Percentiles rank a stretch among this genome's conserved stretches.
phyloP scores from a whole-genome alignment of 257 asterid genomes.

The Fraxinus americana region DNA sequence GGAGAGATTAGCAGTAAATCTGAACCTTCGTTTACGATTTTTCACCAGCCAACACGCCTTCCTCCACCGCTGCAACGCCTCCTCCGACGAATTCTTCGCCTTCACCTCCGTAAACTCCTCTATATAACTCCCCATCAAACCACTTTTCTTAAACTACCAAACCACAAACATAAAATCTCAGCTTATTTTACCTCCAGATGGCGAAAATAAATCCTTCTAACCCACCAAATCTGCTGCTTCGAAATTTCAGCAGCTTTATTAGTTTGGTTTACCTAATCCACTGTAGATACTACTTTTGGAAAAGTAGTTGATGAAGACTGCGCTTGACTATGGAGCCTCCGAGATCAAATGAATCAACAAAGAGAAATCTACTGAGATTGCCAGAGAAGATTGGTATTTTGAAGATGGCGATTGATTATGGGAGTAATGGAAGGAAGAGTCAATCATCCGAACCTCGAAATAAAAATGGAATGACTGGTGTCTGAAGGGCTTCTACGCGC shows the following conservation, averaged over 20 bases:
- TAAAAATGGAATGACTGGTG: no score
- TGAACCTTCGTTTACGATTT: slow-evolving; percentile 75
- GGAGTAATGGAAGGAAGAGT: no score
- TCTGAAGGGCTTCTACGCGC: no score
- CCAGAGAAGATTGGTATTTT: no score
- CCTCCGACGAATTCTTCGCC: slow-evolving; percentile 89
- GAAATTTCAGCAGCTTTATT: background rate
- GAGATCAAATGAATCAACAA: no score
- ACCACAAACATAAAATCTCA: slow-evolving; percentile 13
- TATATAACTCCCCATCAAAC: slow-evolving; percentile 56
- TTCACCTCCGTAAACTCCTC: slow-evolving; percentile 70
- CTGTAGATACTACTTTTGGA: background rate
- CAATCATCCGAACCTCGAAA: no score
- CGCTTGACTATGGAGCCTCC: background rate
- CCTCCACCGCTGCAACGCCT: slow-evolving; percentile 84
- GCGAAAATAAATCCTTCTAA: background rate
- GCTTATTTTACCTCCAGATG: slow-evolving; percentile 23
- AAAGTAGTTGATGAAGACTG: background rate
- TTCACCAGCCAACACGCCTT: slow-evolving; percentile 80
- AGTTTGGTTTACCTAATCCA: background rate
- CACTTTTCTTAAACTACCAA: background rate
- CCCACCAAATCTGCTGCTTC: background rate
- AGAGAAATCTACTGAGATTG: no score
- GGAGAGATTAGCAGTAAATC: slow-evolving; percentile 81
- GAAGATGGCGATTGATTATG: no score